Conservation (phyloP, 164 flowering plant species). For the Vitis vinifera region ASM3070453v1 NC_081822.1:24612001-24612500, state of each 20-base stretch:
- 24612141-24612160: constrained; percentile 36
- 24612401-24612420: constrained; percentile 44
- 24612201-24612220: constrained; percentile 32
- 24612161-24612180: constrained; percentile 12
- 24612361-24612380: constrained; percentile 45
- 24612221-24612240: constrained; percentile 54
- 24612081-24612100: constrained; percentile 9
- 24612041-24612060: constrained; percentile 23
- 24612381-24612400: constrained; percentile 36
- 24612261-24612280: constrained; percentile 36
- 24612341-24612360: constrained; percentile 50
- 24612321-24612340: constrained; percentile 49
- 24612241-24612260: constrained; percentile 32
- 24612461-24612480: constrained; percentile 50
- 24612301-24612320: constrained; percentile 32
- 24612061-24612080: constrained; percentile 11
- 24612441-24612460: constrained; percentile 36
- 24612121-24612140: constrained; percentile 29
- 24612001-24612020: too few relatives aligned
- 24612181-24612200: constrained; percentile 17
- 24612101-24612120: constrained; percentile 18
- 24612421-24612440: constrained; percentile 50
- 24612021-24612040: background rate
- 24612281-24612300: constrained; percentile 31
- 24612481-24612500: constrained; percentile 47